Percentiles rank a stretch among this genome's conserved stretches.
These are phyloP conservation scores for Talaromyces sp. DNA, from an alignment of 2,329 filamentous ascomycete species.

Conservation along the genomic window DNA sequence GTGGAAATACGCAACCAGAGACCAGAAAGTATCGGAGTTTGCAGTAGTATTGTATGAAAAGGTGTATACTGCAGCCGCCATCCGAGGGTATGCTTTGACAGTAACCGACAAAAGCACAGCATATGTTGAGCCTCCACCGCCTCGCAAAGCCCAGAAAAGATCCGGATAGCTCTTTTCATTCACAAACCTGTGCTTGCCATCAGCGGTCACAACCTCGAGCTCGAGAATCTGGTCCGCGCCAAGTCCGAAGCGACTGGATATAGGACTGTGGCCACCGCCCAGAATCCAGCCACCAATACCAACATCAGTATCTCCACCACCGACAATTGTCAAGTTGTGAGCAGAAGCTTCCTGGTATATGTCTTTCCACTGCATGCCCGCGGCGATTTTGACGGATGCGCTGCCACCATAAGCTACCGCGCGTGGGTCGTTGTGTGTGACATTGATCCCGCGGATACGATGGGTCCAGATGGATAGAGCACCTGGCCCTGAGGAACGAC, in stretches of 20 bases:
- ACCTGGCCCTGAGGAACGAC: constrained; percentile 43
- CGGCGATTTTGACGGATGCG: constrained; percentile 3
- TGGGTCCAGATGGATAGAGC: constrained; percentile 49
- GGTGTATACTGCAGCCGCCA: background rate
- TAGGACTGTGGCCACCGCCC: constrained; percentile 54
- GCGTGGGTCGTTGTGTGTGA: constrained; percentile 24
- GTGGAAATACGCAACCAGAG: background rate
- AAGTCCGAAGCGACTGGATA: constrained; percentile 33
- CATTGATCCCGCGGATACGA: constrained; percentile 39
- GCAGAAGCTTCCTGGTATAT: constrained; percentile 28
- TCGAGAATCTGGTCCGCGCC: constrained; percentile 55
- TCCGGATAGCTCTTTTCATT: constrained; percentile 22
- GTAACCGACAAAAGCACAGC: constrained; percentile 54
- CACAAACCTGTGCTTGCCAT: background rate
- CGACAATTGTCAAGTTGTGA: constrained; percentile 48
- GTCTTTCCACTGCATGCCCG: constrained; percentile 4
- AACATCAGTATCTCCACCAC: constrained; percentile 47
- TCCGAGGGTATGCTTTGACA: constrained; percentile 44
- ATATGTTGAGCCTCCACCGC: constrained; percentile 44
- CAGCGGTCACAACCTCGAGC: constrained; percentile 51
- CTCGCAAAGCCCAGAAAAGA: constrained; percentile 47
- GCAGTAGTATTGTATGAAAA: constrained; percentile 2
- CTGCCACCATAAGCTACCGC: background rate
- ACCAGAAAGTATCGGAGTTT: background rate
- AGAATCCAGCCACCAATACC: constrained; percentile 57